Evolutionary conservation across 192 early-diverging fungal genomes (phyloP).

Genomic region (Backusella circina): DNA sequence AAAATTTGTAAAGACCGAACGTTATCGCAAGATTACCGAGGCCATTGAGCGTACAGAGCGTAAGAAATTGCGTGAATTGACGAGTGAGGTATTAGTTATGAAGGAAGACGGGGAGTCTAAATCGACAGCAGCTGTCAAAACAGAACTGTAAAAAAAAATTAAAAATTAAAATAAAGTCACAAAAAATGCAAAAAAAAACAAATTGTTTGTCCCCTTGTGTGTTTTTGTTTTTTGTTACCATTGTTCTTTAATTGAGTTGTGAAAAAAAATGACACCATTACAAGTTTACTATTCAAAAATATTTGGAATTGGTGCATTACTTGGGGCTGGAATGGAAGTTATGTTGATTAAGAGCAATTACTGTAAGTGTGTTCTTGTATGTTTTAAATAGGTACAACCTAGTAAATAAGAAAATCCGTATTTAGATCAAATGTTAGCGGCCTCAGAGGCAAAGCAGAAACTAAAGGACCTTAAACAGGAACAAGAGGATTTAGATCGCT

Average conservation of each 20-base stretch:
- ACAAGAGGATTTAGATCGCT: constrained; percentile 11
- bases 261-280: background rate
- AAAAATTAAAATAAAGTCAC: background rate
- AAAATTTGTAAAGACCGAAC: constrained; percentile 60
- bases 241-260: background rate
- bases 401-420: background rate
- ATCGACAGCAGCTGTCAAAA: background rate
- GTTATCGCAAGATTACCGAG: constrained; percentile 10
- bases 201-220: background rate
- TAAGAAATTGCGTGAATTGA: constrained; percentile 4
- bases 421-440: constrained; percentile 30
- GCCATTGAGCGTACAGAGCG: background rate
- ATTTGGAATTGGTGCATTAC: constrained; percentile 15
- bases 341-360: constrained; percentile 27
- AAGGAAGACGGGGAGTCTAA: background rate
- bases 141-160: background rate
- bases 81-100: background rate
- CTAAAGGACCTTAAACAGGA: constrained; percentile 17
- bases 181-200: background rate
- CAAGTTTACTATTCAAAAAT: constrained; percentile 20
- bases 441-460: constrained; percentile 23
- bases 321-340: constrained; percentile 23
- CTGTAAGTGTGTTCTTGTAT: constrained; percentile 1
- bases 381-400: background rate
- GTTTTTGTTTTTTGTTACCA: background rate